These are phyloP conservation scores for Lecanosticta acicola DNA, from an alignment of 2,329 filamentous ascomycete species.

Conservation along the genomic window DNA sequence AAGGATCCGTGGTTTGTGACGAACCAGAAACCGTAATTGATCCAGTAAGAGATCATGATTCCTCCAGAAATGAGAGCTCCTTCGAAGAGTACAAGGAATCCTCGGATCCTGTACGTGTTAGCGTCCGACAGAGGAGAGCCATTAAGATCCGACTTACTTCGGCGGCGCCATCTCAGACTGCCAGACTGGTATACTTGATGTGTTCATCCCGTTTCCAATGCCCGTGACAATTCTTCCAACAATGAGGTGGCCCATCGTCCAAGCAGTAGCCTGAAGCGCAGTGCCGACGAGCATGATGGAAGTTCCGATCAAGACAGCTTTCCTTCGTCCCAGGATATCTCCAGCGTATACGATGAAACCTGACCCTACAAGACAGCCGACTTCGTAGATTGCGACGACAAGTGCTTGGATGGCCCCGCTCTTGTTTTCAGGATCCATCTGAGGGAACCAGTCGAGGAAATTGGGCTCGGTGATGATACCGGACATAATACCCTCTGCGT, in stretches of 20 bases:
- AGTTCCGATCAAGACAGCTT: constrained; percentile 55
- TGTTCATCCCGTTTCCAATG: constrained; percentile 36
- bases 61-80: constrained; percentile 64
- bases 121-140: too few relatives aligned
- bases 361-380: constrained; percentile 34
- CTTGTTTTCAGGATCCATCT: constrained; percentile 31
- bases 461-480: constrained; percentile 39
- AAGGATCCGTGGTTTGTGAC: constrained; percentile 36
- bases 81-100: constrained; percentile 90
- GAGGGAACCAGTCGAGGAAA: constrained; percentile 37
- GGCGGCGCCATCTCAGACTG: constrained; percentile 65
- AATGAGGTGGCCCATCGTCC: constrained; percentile 42
- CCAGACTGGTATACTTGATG: constrained; percentile 41
- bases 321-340: constrained; percentile 53
- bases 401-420: constrained; percentile 29
- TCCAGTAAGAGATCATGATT: constrained; percentile 48
- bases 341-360: constrained; percentile 43
- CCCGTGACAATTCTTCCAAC: constrained; percentile 49
- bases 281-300: constrained; percentile 56
- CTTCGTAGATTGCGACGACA: constrained; percentile 32
- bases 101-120: constrained; percentile 55
- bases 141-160: constrained; percentile 49
- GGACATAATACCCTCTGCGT: constrained; percentile 37
- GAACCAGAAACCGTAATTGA: constrained; percentile 31
- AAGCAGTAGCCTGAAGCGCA: constrained; percentile 51